Evolutionary conservation across 2,329 filamentous ascomycete species (phyloP), one percentile per base, ranked within the genome.

Genomic region (Aspergillus pseudoglaucus): DNA sequence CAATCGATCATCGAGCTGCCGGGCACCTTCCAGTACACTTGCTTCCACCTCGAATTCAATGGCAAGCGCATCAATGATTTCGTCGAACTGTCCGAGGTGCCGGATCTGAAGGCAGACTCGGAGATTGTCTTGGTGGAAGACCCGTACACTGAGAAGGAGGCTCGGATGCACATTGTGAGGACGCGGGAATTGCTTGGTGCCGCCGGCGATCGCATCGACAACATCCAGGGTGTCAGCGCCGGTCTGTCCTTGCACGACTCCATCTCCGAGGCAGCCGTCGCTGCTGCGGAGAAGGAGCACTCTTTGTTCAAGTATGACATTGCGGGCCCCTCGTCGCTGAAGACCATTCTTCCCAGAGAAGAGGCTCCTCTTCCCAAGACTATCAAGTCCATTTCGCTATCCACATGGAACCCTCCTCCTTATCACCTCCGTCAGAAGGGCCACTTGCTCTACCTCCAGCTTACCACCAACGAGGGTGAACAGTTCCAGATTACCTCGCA

Each of bases 101-200:
- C 86, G 42, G 89, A 82, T 48, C 80, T 98, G 47, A 81, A 82
- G 46, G 72, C 85, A 30, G 84, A 90, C 53, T 87, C 90, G 32
- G 86, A 90, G 61, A 79, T 96, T 49, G 80, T 79, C 46, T 74
- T 98, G 59, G 83, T 96, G 47, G 87, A 96, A 71, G 93, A 98
- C 64, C 88, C 94, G 41, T 98, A 98, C 70, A 98, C 89, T 39
- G 93, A 98, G 75, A 97, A 95, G 75, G 93, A 98, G 73, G 91
- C 93, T 25, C 85, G 94, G 56, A 87, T 98, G 77, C 93, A 98
- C 71, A 75, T 97, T 55, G 83, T 98, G 45, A 81, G 93, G 56
- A 85, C 95, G 52, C 81, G 93, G 54, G 93, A 98, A 66, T 79
- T 98, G 56, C 90, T 98, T 59, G 93, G 93, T 43, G 91, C 91